A percentile compares a stretch with the other conserved stretches of the same genome.
These are phyloP conservation scores for Dictyostelium firmibasis DNA, from an alignment of 78 protist species.

Conservation along the genomic window DNA sequence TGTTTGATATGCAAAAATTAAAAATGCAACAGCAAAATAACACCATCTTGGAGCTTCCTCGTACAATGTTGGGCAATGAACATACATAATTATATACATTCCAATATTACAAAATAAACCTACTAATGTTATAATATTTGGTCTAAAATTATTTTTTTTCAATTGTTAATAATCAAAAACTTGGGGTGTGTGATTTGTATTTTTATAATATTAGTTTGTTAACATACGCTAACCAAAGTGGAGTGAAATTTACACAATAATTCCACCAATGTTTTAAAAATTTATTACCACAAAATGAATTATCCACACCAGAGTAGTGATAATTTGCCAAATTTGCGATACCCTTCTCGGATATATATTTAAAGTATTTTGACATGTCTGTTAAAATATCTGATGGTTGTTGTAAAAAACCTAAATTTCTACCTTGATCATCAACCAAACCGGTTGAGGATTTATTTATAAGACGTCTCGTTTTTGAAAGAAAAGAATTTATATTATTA, in stretches of 20 bases:
- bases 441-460: constrained; percentile 2
- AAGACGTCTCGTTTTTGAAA: constrained; percentile 27
- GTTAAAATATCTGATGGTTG: constrained; percentile 7
- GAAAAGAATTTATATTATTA: background rate
- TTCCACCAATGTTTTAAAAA: constrained; percentile 78
- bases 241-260: constrained; percentile 52
- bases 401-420: constrained; percentile 16
- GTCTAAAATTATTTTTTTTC: background rate
- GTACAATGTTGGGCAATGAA: constrained; percentile 35
- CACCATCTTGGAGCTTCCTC: constrained; percentile 75
- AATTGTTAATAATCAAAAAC: background rate
- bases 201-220: background rate
- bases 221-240: constrained; percentile 77
- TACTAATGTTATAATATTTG: constrained; percentile 32
- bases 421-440: background rate
- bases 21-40: constrained; percentile 70
- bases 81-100: constrained; percentile 60
- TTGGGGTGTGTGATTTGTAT: background rate
- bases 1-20: constrained; percentile 81
- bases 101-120: constrained; percentile 75
- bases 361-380: constrained; percentile 47
- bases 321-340: constrained; percentile 68
- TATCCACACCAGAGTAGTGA: constrained; percentile 74
- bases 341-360: constrained; percentile 70
- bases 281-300: constrained; percentile 67